phyloP scores from a whole-genome alignment of 306 rosid genomes.

The Astragalus glycyphyllos region DNA sequence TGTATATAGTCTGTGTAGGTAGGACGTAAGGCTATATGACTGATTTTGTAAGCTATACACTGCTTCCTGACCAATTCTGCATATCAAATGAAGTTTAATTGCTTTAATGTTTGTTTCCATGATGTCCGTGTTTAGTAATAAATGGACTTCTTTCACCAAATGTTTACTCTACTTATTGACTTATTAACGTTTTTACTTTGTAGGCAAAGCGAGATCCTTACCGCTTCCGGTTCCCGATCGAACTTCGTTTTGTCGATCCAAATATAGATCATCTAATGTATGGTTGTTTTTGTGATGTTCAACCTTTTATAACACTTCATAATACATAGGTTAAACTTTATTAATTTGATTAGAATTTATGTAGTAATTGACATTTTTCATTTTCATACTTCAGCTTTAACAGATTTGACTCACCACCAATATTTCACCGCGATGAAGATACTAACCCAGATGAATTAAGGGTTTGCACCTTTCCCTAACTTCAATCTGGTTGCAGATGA shows the following conservation, averaged over 20 bases:
- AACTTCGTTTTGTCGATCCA: conserved; percentile 88
- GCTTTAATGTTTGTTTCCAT: conserved; percentile 12
- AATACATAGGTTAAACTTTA: conserved; percentile 26
- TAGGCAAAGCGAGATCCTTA: conserved; percentile 98
- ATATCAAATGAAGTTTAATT: conserved; percentile 20
- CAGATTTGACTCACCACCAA: conserved; percentile 87
- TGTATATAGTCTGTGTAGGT: conserved; percentile 16
- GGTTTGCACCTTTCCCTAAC: conserved; percentile 63
- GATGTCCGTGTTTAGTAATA: conserved; percentile 7
- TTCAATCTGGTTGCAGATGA: conserved; percentile 22
- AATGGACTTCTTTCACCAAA: conserved; percentile 17
- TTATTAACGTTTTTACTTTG: conserved; percentile 38
- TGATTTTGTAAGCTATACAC: conserved; percentile 18
- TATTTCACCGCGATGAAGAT: conserved; percentile 83
- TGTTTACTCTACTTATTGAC: conserved; percentile 12
- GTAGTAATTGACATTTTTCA: conserved; percentile 43
- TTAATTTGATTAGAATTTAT: conserved; percentile 34
- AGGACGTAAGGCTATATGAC: conserved; percentile 4
- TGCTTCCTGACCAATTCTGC: conserved; percentile 18
- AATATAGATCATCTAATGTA: conserved; percentile 97
- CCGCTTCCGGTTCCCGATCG: conserved; percentile 94
- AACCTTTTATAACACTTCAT: conserved; percentile 34
- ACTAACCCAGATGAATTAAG: conserved; percentile 78
- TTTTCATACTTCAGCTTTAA: conserved; percentile 72
- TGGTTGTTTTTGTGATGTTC: conserved; percentile 48